Conservation (phyloP, 176 grass and related monocot species). For the barley (Hordeum vulgare) region MorexV3_pseudomolecules_assembly NC_058524.1:477197184-477197683, state of each 20-base stretch:
- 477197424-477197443: no score
- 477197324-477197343: conserved; percentile 87
- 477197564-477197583: background rate
- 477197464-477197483: no score
- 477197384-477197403: conserved; percentile 50
- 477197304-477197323: conserved; percentile 78
- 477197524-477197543: background rate
- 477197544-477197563: background rate
- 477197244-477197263: conserved; percentile 60
- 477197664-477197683: background rate
- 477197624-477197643: background rate
- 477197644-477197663: background rate
- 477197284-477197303: conserved; percentile 99
- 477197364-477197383: conserved; percentile 67
- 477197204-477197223: conserved; percentile 75
- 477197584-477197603: background rate
- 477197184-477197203: conserved; percentile 87
- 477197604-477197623: background rate
- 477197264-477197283: conserved; percentile 57
- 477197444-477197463: no score
- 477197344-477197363: conserved; percentile 97
- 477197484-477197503: background rate
- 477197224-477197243: conserved; percentile 99
- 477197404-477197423: conserved; percentile 35
- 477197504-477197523: no score